A percentile compares a stretch with the other conserved stretches of the same genome.
These are phyloP conservation scores for Aspergillus udagawae DNA, from an alignment of 2,329 filamentous ascomycete genomes.

Conservation along the genomic window DNA sequence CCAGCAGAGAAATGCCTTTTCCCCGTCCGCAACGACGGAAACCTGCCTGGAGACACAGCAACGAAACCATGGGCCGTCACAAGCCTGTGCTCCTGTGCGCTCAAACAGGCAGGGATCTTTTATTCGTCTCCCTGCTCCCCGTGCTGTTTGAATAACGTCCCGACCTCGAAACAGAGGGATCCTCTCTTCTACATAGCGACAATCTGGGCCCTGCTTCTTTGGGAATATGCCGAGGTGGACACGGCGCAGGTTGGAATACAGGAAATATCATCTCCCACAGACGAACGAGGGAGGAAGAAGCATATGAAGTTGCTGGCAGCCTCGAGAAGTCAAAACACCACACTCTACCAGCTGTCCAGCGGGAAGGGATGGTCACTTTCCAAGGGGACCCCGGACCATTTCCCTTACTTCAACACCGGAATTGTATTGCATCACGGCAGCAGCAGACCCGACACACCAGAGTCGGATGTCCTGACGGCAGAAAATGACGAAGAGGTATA, in stretches of 20 bases:
- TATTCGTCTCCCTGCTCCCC: too few relatives aligned
- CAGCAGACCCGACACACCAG: neutral
- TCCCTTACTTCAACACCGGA: neutral
- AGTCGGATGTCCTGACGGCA: too few relatives aligned
- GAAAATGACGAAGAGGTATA: too few relatives aligned
- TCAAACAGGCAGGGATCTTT: neutral
- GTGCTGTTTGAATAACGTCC: neutral
- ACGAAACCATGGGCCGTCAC: too few relatives aligned
- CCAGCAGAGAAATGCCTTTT: neutral
- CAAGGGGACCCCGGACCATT: neutral
- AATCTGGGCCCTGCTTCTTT: neutral
- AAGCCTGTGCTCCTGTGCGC: neutral
- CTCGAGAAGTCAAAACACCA: neutral
- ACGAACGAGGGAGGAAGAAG: neutral
- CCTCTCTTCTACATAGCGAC: neutral
- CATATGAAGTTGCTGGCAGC: neutral
- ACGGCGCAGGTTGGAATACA: neutral
- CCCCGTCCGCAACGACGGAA: neutral
- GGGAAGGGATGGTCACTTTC: neutral
- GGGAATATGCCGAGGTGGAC: neutral
- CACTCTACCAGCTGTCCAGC: neutral
- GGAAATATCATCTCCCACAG: neutral
- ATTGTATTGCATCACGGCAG: neutral
- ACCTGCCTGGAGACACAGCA: neutral
- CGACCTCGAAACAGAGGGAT: neutral